Conservation (phyloP, 2,329 filamentous ascomycete genomes). For the Penicillium olsonii region DNA sequence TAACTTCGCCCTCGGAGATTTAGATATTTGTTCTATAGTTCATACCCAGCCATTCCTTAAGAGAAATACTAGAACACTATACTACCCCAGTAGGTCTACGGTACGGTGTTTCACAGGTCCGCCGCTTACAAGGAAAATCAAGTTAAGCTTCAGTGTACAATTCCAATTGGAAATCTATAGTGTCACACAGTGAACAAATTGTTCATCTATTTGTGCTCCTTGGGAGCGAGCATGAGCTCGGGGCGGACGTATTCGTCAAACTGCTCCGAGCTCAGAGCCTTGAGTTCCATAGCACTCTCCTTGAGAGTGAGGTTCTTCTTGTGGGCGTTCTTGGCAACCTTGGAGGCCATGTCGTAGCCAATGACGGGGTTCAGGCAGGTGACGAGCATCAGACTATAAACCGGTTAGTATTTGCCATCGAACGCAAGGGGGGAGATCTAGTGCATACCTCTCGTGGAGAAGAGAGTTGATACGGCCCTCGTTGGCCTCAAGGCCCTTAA, state of each 20-base stretch:
- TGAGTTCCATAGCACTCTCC: constrained; percentile 88
- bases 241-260: constrained; percentile 89
- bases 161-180: constrained; percentile 23
- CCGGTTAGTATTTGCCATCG: constrained; percentile 22
- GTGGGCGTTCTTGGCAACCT: constrained; percentile 97
- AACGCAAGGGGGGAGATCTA: constrained; percentile 6
- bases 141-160: constrained; percentile 29
- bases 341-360: constrained; percentile 94
- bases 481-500: constrained; percentile 85
- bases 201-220: constrained; percentile 59
- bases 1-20: no score
- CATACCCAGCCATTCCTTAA: no score
- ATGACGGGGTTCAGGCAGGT: constrained; percentile 98
- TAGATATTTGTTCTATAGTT: no score
- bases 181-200: constrained; percentile 16
- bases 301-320: constrained; percentile 96
- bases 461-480: constrained; percentile 88
- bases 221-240: constrained; percentile 91
- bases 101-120: no score
- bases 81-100: no score
- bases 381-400: constrained; percentile 84
- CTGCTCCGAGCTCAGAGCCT: constrained; percentile 83
- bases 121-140: no score
- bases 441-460: constrained; percentile 84
- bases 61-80: no score